phyloP scores from a whole-genome alignment of 2,329 filamentous ascomycete species.

The Alternaria longipes region DNA sequence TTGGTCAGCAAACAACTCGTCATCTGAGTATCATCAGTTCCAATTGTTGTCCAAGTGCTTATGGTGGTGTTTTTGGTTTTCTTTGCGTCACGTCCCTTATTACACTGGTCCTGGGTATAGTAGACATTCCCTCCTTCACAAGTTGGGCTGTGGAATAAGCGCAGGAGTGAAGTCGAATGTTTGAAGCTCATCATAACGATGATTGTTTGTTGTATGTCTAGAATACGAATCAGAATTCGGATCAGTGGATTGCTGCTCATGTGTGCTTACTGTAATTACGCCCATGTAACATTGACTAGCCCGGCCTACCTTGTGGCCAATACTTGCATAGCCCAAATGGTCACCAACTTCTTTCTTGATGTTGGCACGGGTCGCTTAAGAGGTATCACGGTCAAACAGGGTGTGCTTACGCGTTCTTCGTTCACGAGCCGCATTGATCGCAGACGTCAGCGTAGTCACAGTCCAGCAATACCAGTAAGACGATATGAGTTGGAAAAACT shows the following conservation, averaged over 20 bases:
- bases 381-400: background rate
- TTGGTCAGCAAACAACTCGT: too few species aligned
- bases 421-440: background rate
- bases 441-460: background rate
- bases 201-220: too few species aligned
- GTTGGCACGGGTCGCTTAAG: background rate
- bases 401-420: background rate
- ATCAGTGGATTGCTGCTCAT: background rate
- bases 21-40: too few species aligned
- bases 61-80: too few species aligned
- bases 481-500: background rate
- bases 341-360: background rate
- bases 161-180: too few species aligned
- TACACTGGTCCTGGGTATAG: too few species aligned
- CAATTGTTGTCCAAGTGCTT: too few species aligned
- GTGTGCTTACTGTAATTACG: constrained; percentile 1
- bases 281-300: background rate
- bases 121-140: too few species aligned
- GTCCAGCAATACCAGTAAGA: background rate
- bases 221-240: too few species aligned
- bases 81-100: too few species aligned
- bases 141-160: too few species aligned
- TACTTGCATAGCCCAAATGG: background rate
- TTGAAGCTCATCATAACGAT: too few species aligned
- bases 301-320: background rate